A percentile compares a stretch with the other conserved stretches of the same genome.
Evolutionary conservation across 164 flowering plant species (phyloP).

Genomic region (Litsea cubeba): DNA sequence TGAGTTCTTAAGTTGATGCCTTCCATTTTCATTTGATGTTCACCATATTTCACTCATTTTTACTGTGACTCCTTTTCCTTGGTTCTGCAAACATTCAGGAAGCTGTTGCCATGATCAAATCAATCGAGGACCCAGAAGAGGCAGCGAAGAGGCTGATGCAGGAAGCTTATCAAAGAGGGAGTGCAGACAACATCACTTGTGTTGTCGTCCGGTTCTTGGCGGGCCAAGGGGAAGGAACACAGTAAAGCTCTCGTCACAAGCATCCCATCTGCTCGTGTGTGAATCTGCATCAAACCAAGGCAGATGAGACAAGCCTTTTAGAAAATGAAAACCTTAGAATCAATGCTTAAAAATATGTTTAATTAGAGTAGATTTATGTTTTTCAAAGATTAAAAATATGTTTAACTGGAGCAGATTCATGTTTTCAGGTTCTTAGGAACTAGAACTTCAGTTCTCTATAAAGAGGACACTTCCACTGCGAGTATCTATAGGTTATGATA

Average conservation of each 20-base stretch:
- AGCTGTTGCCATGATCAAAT: constrained; percentile 75
- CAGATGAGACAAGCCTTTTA: no score
- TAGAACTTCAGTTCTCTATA: no score
- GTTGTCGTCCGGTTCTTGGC: constrained; percentile 87
- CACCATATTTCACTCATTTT: neutral
- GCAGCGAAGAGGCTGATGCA: constrained; percentile 81
- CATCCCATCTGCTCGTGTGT: neutral
- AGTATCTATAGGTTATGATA: no score
- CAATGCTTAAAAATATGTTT: no score
- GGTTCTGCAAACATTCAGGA: constrained; percentile 41
- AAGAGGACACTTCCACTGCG: no score
- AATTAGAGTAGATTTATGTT: no score
- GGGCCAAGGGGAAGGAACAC: constrained; percentile 19
- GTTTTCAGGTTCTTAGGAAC: no score
- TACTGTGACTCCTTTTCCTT: neutral
- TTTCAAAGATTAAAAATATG: no score
- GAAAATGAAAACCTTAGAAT: no score
- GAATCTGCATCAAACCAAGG: no score
- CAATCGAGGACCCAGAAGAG: constrained; percentile 70
- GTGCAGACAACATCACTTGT: constrained; percentile 89
- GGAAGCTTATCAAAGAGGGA: constrained; percentile 86
- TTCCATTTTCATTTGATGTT: neutral
- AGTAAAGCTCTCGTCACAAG: neutral
- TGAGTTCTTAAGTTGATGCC: neutral
- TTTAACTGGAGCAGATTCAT: no score